Evolutionary conservation across 1,284 basidiomycete species (phyloP), one percentile per base, ranked within the genome.

Genomic region (Thelephora terrestris): DNA sequence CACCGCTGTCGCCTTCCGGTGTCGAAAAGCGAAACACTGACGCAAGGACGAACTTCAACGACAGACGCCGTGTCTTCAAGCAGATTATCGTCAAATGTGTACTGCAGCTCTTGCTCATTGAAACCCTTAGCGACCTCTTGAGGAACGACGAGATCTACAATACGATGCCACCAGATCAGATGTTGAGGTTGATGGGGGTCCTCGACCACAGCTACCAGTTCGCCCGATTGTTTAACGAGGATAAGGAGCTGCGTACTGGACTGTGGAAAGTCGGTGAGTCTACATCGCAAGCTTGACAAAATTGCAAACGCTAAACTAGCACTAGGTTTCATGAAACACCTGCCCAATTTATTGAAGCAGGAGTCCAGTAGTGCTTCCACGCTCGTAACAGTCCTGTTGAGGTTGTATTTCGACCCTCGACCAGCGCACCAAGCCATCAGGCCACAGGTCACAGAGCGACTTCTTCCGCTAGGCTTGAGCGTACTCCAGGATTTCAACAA

Each of bases 41-140:
- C 49, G 58, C 64, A 10, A 71, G 73, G 48, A 67, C 78, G 23
- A 77, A 82, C 7, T 66, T 80, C 32, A 70, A 68, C 50, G 90
- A 91, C 57, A 82, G 96, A 50, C 83, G 92, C 20, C 80, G 89
- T 34, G 83, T 92, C 47, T 99, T 99, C 79, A 91, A 94, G 64
- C 95, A 99, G 67, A 98, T 99, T 65, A 99, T 99, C 56, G 93
- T 99, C 59, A 99, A 99, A 85, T 99, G 96, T 65, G 96, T 99
- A 24, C 77, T 99, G 29, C 96, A 99, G 62, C 71, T 99, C 17
- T 74, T 99, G 47, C 78, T 99, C 40, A 99, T 99, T 59, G 96
- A 99, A 69, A 99, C 92, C 17, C 95, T 93, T 6, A 92, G 95
- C 62, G 96, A 99, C 59, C 75, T 99, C 14, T 75, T 99, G 34